phyloP scores from a whole-genome alignment of 345 rosid genomes.

The Eucalyptus dawsonii region DNA sequence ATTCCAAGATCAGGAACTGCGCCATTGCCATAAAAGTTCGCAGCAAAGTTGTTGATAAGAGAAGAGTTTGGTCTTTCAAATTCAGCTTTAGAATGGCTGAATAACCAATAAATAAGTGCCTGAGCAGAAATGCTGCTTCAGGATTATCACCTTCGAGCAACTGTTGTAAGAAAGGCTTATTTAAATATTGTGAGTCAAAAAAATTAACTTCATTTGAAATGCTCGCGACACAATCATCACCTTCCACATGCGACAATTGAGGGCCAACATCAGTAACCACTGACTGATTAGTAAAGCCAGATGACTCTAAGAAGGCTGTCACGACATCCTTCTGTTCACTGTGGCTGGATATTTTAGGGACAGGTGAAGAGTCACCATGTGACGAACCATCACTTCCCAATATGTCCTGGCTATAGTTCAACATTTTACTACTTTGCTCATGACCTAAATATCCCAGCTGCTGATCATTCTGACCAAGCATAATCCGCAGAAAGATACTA shows the following conservation, averaged over 20 bases:
- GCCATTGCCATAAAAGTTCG: constrained; percentile 32
- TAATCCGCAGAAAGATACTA: constrained; percentile 14
- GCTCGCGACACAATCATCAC: constrained; percentile 3
- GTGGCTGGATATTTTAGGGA: neutral
- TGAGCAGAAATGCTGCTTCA: constrained; percentile 46
- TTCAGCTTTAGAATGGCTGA: constrained; percentile 66
- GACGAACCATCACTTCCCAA: neutral
- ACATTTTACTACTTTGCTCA: constrained; percentile 2
- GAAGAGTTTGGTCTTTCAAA: constrained; percentile 20
- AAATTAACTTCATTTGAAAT: constrained; percentile 17
- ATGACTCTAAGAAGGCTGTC: neutral
- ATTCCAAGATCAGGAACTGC: constrained; percentile 38
- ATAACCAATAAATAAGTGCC: constrained; percentile 60
- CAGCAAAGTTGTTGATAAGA: constrained; percentile 27
- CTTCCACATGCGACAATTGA: constrained; percentile 2
- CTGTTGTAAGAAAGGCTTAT: constrained; percentile 26
- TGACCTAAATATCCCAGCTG: constrained; percentile 6
- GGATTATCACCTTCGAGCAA: constrained; percentile 45
- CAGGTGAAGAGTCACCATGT: neutral
- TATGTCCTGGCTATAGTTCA: neutral
- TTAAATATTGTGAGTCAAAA: constrained; percentile 7
- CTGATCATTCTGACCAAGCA: constrained; percentile 24
- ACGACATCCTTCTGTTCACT: neutral
- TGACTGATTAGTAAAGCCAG: constrained; percentile 3
- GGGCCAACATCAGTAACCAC: neutral